Base-by-base conservation (phyloP, 177 flowering plant species). In the Vitis hybrid region DNA sequence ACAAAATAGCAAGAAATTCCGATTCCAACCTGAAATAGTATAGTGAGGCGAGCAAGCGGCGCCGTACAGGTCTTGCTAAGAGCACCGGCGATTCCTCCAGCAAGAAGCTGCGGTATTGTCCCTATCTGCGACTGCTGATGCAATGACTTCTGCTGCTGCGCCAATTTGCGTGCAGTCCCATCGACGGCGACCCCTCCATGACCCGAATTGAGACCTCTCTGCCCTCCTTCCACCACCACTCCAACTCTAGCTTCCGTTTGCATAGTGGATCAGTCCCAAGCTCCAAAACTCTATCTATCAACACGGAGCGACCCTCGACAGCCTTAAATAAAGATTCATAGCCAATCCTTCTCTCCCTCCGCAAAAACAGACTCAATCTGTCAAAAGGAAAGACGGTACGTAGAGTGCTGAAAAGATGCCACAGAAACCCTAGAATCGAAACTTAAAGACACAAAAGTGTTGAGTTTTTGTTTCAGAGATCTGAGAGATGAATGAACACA, bases 31-130 rank as follows among this genome's bases (percentile, higher is more conserved):
- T 94, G 99, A 75, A 94, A 91, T 40, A 94, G 97, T 66, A 94
- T 94, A 64, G 98, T 94, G 68, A 94, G 92, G 14, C 98, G 88
- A 40, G 97, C 93, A 12, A 94, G 87, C 11, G 98, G 98, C 2
- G 97, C 97, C 6, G 98, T 94, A 69, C 98, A 94, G 18, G 98
- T 92, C 79, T 94, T 94, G 75, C 95, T 85, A 21, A 94, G 79
- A 15, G 98, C 97, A 6, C 98, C 98, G 11, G 99, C 99, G 14
- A 94, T 75, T 18, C 99, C 99, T 3, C 99, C 99, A 48, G 98
- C 94, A 13, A 94, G 85, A 62, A 93, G 89, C 84, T 94, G 96
- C 21, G 90, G 78, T 4, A 86, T 80, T 0, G 93, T 81, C 13
- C 95, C 97, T 51, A 91, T 87, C 84, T 90, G 94, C 40, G 91